Percentiles rank a stretch among this genome's conserved stretches.
Conservation (phyloP, 805 yeast species). For the Starmerella etchellsii region DNA sequence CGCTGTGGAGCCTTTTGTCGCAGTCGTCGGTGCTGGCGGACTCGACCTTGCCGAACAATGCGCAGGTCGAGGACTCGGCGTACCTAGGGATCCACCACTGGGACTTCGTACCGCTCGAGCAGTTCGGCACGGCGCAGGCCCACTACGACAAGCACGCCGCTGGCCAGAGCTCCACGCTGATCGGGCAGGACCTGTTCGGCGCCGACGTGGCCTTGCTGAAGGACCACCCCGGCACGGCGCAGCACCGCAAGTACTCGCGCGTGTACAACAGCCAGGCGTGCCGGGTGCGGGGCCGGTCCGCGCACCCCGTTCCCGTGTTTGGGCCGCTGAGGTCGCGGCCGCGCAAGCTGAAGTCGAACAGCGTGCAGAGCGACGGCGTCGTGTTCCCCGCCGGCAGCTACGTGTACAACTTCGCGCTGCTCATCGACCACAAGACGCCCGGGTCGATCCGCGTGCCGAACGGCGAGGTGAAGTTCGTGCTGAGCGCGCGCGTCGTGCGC, state of each 20-base stretch:
- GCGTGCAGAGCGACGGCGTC: slow-evolving; percentile 19
- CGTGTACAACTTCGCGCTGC: slow-evolving; percentile 69
- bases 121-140: slow-evolving; percentile 17
- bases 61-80: slow-evolving; percentile 26
- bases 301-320: slow-evolving; percentile 18
- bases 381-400: slow-evolving; percentile 66
- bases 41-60: slow-evolving; percentile 19
- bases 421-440: slow-evolving; percentile 63
- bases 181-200: slow-evolving; percentile 26
- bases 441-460: slow-evolving; percentile 59
- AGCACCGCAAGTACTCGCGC: slow-evolving; percentile 14
- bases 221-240: slow-evolving; percentile 12
- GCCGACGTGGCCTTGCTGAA: slow-evolving; percentile 24
- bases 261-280: slow-evolving; percentile 10
- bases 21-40: slow-evolving; percentile 22
- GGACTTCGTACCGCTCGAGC: slow-evolving; percentile 26
- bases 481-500: slow-evolving; percentile 52
- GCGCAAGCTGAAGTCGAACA: slow-evolving; percentile 17
- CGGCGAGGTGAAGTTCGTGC: slow-evolving; percentile 51
- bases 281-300: slow-evolving; percentile 10
- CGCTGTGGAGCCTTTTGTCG: slow-evolving; percentile 78
- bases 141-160: slow-evolving; percentile 8
- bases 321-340: slow-evolving; percentile 16
- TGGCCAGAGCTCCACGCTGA: slow-evolving; percentile 21
- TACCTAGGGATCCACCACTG: slow-evolving; percentile 26